phyloP scores from a whole-genome alignment of 495 filamentous ascomycete genomes.

The Hyphodiscus hymeniophilus region DNA sequence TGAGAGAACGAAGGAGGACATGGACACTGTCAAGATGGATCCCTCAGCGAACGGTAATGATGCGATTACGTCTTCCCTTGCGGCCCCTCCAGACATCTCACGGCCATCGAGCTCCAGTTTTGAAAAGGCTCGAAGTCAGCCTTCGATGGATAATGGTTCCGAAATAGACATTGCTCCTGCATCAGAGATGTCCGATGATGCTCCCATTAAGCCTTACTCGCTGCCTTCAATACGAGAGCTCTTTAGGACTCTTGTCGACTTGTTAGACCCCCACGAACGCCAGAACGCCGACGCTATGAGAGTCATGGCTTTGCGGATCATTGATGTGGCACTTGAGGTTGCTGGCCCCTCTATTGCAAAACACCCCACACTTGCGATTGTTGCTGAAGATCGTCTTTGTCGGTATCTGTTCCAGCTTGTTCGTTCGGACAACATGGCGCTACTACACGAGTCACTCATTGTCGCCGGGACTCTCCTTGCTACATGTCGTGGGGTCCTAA shows the following conservation, averaged over 20 bases:
- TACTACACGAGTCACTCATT: conserved; percentile 83
- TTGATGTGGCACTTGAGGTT: conserved; percentile 95
- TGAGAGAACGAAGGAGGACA: conserved; percentile 53
- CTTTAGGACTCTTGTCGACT: conserved; percentile 88
- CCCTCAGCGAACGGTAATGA: conserved; percentile 69
- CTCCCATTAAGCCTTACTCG: conserved; percentile 77
- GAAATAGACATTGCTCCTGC: conserved; percentile 17
- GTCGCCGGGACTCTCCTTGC: conserved; percentile 86
- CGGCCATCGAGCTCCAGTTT: conserved; percentile 20
- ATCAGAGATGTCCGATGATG: conserved; percentile 34
- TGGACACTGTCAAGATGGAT: conserved; percentile 79
- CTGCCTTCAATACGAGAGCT: conserved; percentile 89
- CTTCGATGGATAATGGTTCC: conserved; percentile 14
- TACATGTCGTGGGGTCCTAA: conserved; percentile 86
- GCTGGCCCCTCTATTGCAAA: conserved; percentile 92
- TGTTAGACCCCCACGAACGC: conserved; percentile 85
- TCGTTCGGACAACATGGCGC: conserved; percentile 88
- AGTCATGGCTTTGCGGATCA: conserved; percentile 94
- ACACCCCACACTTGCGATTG: conserved; percentile 77
- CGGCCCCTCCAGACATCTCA: conserved; percentile 34
- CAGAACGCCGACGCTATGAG: conserved; percentile 91
- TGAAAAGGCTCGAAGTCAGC: conserved; percentile 13
- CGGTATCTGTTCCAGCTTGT: conserved; percentile 95
- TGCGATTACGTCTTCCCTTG: conserved; percentile 28
- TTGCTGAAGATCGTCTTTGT: conserved; percentile 92